Evolutionary conservation across 176 grass and related monocot species (phyloP), one percentile per base, ranked within the genome.

Genomic region (Carex cristatella): DNA sequence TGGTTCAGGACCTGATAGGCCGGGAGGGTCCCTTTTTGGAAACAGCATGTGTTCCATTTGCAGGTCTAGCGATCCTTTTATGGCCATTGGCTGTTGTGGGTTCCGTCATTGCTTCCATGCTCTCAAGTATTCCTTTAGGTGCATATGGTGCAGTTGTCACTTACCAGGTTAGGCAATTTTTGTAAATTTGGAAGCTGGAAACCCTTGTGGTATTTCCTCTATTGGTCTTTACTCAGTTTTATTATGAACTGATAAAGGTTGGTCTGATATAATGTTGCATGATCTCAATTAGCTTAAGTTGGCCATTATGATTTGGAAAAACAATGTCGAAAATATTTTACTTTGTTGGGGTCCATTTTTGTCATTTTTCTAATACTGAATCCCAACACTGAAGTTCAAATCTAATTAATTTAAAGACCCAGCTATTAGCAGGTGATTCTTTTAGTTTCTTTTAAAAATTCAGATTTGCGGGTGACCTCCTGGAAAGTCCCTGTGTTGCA

Each of bases 11-110:
- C 85, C 83, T 99, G 81, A 88, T 99, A 67, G 93, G 96, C 40
- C 85, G 96, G 86, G 96, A 95, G 81, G 96, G 96, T 16, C 96
- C 93, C 13, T 99, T 99, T 76, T 65, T 95, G 83, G 96, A 99
- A 83, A 99, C 96, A 12, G 96, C 93, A 8, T 99, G 96, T 79
- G 96, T 99, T 64, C 96, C 96, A 44, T 90, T 99, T 67, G 96
- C 96, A 59, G 96, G 96, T 89, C 90, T 99, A 65, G 96, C 91
- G 72, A 95, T 99, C 87, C 85, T 99, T 81, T 90, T 99, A 38
- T 99, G 96, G 96, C 96, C 96, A 55, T 92, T 95, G 79, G 93
- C 93, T 33, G 96, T 99, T 69, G 62, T 91, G 30, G 96, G 96
- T 76, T 85, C 92, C 65, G 65, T 95, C 78, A 69, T 89, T 12